Conservation (phyloP, 768 basidiomycete genomes). For the Mycena maculata region DNA sequence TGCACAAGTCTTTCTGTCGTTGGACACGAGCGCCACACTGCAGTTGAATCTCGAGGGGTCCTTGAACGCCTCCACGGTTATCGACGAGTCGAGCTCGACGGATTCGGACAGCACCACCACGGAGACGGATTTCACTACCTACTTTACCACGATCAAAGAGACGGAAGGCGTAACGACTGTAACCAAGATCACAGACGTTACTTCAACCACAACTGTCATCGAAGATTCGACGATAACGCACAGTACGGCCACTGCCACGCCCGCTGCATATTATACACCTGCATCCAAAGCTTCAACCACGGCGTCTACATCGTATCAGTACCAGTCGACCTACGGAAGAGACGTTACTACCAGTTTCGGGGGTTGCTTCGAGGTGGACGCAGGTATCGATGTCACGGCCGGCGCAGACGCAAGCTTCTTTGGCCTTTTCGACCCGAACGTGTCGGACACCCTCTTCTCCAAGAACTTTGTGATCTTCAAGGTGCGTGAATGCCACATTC, state of each 20-base stretch:
- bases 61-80: constrained; percentile 24
- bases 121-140: no score
- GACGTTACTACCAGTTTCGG: constrained; percentile 38
- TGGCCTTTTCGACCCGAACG: constrained; percentile 48
- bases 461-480: constrained; percentile 49
- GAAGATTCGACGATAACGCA: no score
- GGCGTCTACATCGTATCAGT: no score
- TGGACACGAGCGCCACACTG: constrained; percentile 52
- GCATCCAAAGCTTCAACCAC: no score
- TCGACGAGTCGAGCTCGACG: constrained; percentile 8
- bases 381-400: constrained; percentile 51
- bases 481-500: constrained; percentile 32
- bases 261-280: no score
- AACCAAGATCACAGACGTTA: no score
- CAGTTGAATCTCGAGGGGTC: constrained; percentile 41
- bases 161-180: no score
- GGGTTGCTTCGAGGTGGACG: constrained; percentile 49
- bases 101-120: no score
- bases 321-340: not conserved
- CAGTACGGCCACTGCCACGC: no score
- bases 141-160: constrained; percentile 13
- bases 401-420: constrained; percentile 56
- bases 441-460: constrained; percentile 40
- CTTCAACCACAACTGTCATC: no score
- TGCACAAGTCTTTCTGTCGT: constrained; percentile 54